Conservation (phyloP, 2,329 filamentous ascomycete species). For the Torrubiella hemipterigena region DNA sequence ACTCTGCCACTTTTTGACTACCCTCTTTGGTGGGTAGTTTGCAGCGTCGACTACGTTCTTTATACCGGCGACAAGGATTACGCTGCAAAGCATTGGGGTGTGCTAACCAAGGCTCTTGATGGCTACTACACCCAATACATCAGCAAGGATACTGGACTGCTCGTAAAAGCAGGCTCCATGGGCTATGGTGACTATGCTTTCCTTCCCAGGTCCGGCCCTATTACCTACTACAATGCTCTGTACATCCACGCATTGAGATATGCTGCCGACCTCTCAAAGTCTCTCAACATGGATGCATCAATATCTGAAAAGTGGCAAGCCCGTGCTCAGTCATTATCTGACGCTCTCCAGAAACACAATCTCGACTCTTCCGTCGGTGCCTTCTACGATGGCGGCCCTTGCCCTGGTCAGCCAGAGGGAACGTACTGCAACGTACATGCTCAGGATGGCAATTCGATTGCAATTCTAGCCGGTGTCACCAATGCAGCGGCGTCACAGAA, state of each 20-base stretch:
- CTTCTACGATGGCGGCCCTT: slow-evolving; percentile 29
- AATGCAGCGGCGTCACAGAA: slow-evolving; percentile 17
- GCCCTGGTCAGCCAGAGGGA: slow-evolving; percentile 12
- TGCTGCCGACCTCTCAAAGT: slow-evolving; percentile 28
- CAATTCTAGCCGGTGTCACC: slow-evolving; percentile 24
- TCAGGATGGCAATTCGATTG: slow-evolving; percentile 38
- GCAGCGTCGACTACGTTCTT: slow-evolving; percentile 33
- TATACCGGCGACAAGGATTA: slow-evolving; percentile 34
- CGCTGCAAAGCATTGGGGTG: slow-evolving; percentile 26
- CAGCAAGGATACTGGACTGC: slow-evolving; percentile 22
- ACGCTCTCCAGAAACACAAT: slow-evolving; percentile 22
- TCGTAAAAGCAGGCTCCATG: slow-evolving; percentile 24
- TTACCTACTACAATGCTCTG: slow-evolving; percentile 40
- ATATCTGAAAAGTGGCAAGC: slow-evolving; percentile 27
- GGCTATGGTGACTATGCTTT: slow-evolving; percentile 41
- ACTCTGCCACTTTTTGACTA: slow-evolving; percentile 37
- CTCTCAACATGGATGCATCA: slow-evolving; percentile 10
- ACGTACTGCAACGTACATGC: slow-evolving; percentile 25
- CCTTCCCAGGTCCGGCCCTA: slow-evolving; percentile 29
- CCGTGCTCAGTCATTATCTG: slow-evolving; percentile 21
- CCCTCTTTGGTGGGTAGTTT: slow-evolving; percentile 39
- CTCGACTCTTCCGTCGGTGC: slow-evolving; percentile 30
- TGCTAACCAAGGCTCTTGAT: slow-evolving; percentile 28
- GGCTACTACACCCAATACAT: slow-evolving; percentile 31
- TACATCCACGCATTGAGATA: slow-evolving; percentile 32